Base-by-base conservation (phyloP, 2,329 filamentous ascomycete genomes). In the Phialophora macrospora region DNA sequence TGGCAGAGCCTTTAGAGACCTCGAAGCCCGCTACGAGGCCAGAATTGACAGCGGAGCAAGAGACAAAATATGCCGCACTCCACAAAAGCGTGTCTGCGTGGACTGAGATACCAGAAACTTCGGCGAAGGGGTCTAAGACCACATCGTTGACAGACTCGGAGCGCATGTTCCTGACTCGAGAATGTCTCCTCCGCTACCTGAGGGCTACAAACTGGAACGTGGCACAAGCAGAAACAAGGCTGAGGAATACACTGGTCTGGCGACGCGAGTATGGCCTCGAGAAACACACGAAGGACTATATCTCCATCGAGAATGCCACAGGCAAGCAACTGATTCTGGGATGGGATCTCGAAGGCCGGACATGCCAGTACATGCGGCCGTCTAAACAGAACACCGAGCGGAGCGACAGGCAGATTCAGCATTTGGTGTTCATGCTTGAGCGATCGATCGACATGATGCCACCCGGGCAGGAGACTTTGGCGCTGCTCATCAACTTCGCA, bases 341-440 rank as follows among this genome's bases (percentile, higher is more conserved):
- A 49, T 99, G 88, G 78, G 95, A 99, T 80, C 91, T 89, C 65
- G 82, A 92, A 67, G 90, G 85, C 57, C 85, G 94, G n/a, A 92
- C 93, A 1, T 97, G 93, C 77, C 87, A 95, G 74, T 97, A 97
- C 79, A 85, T 99, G 66, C 90, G 90, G 75, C 95, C 95, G 1
- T 91, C 89, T 34, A 88, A 90, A 71, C 95, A 99, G 80, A 99
- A 99, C 82, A 98, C 95, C 1, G 89, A 96, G 72, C 85, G 88
- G 63, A 90, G 88, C 68, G 91, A 93, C 44, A 86, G 92, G 72
- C 95, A 98, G 80, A 88, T 97, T 62, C 89, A 99, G 79, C 93
- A 98, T 77, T 82, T 99, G 67, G 93, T 97, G 60, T 99, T 90
- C 81, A 97, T 98, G 93, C 80, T 98, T 49, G 95, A 99, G 82